A percentile compares a stretch with the other conserved stretches of the same genome.
phyloP scores from a whole-genome alignment of 768 basidiomycete species.

The Tubosaeta brunneosetosa region DNA sequence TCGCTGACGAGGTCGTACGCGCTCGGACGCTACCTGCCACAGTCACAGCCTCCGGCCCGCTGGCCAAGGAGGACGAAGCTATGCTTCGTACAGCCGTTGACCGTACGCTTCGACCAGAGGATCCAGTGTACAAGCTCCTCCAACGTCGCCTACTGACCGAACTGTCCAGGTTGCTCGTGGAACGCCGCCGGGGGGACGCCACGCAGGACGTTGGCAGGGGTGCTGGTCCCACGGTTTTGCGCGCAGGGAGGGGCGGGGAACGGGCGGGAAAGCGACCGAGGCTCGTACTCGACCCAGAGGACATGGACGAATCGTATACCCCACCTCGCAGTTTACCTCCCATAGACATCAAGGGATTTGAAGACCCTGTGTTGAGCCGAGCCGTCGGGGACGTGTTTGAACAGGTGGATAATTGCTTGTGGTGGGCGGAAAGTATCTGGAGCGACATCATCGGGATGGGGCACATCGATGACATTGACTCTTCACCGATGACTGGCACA shows the following conservation, averaged over 20 bases:
- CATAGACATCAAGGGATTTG: constrained; percentile 57
- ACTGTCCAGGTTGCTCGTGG: constrained; percentile 27
- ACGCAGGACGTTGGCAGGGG: neutral
- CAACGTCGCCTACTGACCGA: constrained; percentile 53
- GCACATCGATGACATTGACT: neutral
- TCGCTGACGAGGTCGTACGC: constrained; percentile 70
- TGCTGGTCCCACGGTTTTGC: constrained; percentile 24
- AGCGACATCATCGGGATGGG: constrained; percentile 33
- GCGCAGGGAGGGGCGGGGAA: constrained; percentile 28
- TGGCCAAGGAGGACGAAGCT: constrained; percentile 43
- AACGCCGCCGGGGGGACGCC: constrained; percentile 8
- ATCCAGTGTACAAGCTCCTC: constrained; percentile 64
- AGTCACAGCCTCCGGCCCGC: neutral
- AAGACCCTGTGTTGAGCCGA: constrained; percentile 51
- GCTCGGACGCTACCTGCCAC: constrained; percentile 35
- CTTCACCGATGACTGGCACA: neutral
- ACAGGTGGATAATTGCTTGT: constrained; percentile 39
- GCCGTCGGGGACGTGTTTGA: constrained; percentile 40
- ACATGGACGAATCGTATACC: constrained; percentile 10
- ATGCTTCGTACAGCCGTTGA: constrained; percentile 57
- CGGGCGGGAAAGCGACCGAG: constrained; percentile 24
- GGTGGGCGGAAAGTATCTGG: constrained; percentile 59
- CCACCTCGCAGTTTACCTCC: neutral
- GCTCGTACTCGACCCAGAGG: constrained; percentile 23
- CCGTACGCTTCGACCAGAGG: constrained; percentile 54